phyloP scores from a whole-genome alignment of 257 asterid species.

The Mitragyna speciosa region DNA sequence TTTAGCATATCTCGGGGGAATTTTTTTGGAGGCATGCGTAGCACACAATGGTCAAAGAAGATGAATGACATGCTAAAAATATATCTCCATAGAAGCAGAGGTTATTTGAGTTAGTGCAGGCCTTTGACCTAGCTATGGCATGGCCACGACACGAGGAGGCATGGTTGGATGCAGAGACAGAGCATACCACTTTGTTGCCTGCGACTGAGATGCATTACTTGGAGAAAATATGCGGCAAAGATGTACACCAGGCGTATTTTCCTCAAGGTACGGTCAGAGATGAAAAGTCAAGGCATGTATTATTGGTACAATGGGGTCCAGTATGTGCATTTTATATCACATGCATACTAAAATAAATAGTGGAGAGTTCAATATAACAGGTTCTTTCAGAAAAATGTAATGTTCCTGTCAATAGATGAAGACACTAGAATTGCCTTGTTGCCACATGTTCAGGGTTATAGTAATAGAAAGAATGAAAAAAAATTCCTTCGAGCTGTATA shows the following conservation, averaged over 20 bases:
- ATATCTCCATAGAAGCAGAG: not conserved
- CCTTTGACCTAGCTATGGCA: not conserved
- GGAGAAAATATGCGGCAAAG: not conserved
- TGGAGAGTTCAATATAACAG: not conserved
- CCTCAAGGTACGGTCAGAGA: not conserved
- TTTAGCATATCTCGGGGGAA: not conserved
- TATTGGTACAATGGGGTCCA: not conserved
- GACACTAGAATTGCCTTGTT: no score
- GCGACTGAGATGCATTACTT: not conserved
- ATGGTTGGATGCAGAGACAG: not conserved
- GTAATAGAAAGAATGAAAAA: no score
- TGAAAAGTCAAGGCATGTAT: not conserved
- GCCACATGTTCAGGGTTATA: no score
- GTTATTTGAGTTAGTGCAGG: not conserved
- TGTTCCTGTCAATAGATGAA: no score
- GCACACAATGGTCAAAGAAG: not conserved
- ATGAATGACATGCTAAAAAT: not conserved
- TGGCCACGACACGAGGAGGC: not conserved
- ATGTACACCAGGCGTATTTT: not conserved
- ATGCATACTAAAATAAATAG: not conserved
- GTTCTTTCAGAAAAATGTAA: not conserved
- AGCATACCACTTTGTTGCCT: not conserved
- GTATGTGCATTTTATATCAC: not conserved
- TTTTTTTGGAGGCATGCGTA: not conserved
- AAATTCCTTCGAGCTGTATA: no score